phyloP scores from a whole-genome alignment of 208 protist species.

The Leishmania tarentolae region DNA sequence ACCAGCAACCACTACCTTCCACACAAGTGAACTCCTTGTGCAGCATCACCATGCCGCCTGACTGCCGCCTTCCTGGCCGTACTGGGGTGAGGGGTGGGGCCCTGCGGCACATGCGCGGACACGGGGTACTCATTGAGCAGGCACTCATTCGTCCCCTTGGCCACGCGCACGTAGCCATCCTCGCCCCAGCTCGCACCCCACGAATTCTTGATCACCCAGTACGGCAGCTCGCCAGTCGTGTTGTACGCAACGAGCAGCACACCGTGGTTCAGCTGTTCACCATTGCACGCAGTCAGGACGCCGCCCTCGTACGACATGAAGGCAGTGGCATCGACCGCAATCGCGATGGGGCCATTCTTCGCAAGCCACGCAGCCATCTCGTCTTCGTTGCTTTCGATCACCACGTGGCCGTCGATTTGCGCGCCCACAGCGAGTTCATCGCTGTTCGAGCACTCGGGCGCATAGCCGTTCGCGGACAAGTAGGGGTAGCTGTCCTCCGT shows the following conservation, averaged over 20 bases:
- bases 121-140: slow-evolving; percentile 36
- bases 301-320: slow-evolving; percentile 65
- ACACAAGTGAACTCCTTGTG: too few relatives aligned
- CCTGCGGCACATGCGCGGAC: slow-evolving; percentile 9
- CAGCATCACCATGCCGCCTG: too few relatives aligned
- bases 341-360: slow-evolving; percentile 68
- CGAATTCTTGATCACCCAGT: slow-evolving; percentile 92
- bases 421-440: slow-evolving; percentile 47
- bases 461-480: not conserved
- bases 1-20: too few relatives aligned
- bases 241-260: slow-evolving; percentile 85
- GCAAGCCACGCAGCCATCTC: slow-evolving; percentile 66
- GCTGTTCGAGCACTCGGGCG: not conserved
- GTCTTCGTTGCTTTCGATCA: slow-evolving; percentile 65
- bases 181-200: slow-evolving; percentile 80
- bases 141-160: slow-evolving; percentile 54
- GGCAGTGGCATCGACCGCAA: slow-evolving; percentile 84
- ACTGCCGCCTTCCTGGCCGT: too few relatives aligned
- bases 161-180: slow-evolving; percentile 73
- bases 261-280: slow-evolving; percentile 64
- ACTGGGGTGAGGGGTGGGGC: not conserved
- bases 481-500: slow-evolving; percentile 78
- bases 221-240: slow-evolving; percentile 37
- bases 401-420: slow-evolving; percentile 54
- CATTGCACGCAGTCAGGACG: slow-evolving; percentile 54